A percentile compares a stretch with the other conserved stretches of the same genome.
Conservation (phyloP, 495 filamentous ascomycete species). For the Achaetomiella virescens region DNA sequence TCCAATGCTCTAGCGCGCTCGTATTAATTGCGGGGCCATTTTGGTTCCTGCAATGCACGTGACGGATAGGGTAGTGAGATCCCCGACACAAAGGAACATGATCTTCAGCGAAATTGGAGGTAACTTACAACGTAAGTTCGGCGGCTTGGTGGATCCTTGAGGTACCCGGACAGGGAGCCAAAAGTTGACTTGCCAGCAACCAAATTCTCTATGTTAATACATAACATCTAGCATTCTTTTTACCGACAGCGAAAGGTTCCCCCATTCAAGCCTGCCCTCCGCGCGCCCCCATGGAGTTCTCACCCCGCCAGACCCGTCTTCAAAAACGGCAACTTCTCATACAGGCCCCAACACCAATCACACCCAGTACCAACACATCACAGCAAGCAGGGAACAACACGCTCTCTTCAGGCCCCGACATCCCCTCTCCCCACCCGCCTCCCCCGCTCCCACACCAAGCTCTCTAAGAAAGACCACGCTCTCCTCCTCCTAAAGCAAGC, state of each 20-base stretch:
- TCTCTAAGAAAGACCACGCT: conserved; percentile 8
- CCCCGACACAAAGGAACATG: no score
- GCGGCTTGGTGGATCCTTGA: no score
- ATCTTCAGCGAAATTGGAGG: no score
- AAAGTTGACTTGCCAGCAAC: no score
- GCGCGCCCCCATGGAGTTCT: background rate
- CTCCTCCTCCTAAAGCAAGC: conserved; percentile 19
- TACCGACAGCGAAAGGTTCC: no score
- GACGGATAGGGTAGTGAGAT: no score
- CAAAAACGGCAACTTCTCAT: background rate
- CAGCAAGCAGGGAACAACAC: background rate
- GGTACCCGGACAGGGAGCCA: no score
- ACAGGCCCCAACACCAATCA: background rate
- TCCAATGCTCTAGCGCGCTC: background rate
- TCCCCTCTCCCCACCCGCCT: background rate
- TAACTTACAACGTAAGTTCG: no score
- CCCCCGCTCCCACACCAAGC: background rate
- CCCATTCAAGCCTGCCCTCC: no score
- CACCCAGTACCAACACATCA: background rate
- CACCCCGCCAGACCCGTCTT: background rate
- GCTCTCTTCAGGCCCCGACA: background rate
- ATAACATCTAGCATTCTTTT: no score
- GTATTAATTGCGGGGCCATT: background rate
- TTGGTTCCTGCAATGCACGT: no score
- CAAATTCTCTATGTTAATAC: no score